Evolutionary conservation across 2,329 filamentous ascomycete genomes (phyloP), one percentile per base, ranked within the genome.

Genomic region (Paecilomyces sp.): DNA sequence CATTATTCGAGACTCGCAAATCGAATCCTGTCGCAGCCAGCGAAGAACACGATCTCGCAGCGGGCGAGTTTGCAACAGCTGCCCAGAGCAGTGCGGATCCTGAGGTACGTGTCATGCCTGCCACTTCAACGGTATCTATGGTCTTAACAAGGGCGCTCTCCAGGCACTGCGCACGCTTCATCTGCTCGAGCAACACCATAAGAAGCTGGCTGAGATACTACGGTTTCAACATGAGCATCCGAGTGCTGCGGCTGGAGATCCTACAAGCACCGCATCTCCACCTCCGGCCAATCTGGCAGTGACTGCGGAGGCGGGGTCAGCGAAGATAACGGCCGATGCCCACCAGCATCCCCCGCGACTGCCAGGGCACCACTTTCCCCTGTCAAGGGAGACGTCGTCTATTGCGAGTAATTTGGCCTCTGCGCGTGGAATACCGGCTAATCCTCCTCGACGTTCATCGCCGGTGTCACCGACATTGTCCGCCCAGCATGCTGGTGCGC

Each of bases 401-500:
- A 95, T 96, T 62, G 91, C 91, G 28, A 96, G 86, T 75, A 95
- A 95, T 68, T 78, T 96, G 52, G 92, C 92, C 13, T 91, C 91
- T 13, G 91, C 91, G 33, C 83, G 92, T 64, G 92, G 92, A 18
- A 96, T 96, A 51, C 82, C 81, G 1, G 73, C 79, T 3, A 77
- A 78, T 36, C 75, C 77, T 57, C 76, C 76, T 61, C 82, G 87
- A 62, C 83, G 86, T 22, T 47, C 41, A 25, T 86, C 88, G 62
- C 88, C 88, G 2, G 82, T 87, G 11, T 88, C 85, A 3, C 88
- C 90, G 0, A 88, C 89, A 59, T 78, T 92, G 22, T 91, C 89
- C 51, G 87, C 85, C 61, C 86, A 92, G 62, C 88, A 90, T 71
- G 81, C 87, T 0, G 86, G 89, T 0, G 89, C 89, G 0, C 89